These are phyloP conservation scores for Paramecium sexaurelia DNA, from an alignment of 73 alveolate species.

Conservation along the genomic window DNA sequence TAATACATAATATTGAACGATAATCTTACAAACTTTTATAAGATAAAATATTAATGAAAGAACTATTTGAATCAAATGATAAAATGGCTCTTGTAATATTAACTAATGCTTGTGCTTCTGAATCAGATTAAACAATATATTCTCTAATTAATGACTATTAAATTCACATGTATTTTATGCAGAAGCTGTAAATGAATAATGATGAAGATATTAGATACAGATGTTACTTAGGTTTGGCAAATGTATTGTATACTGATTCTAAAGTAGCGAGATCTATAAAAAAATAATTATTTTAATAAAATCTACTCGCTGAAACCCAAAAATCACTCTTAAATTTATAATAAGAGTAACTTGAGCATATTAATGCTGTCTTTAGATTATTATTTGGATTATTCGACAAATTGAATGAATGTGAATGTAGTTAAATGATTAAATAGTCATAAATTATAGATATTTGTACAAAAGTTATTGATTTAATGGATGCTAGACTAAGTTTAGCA, in stretches of 20 bases:
- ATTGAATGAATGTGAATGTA: not conserved
- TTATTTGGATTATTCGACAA: not conserved
- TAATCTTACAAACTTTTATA: not conserved
- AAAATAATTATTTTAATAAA: not conserved
- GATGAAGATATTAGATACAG: not conserved
- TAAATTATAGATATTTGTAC: not conserved
- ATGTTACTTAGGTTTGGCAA: constrained; percentile 4
- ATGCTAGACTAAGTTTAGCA: not conserved
- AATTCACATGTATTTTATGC: not conserved
- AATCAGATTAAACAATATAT: not conserved
- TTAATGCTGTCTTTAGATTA: not conserved
- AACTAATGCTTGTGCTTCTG: not conserved
- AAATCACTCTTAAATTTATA: not conserved
- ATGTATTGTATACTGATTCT: not conserved
- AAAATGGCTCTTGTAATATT: not conserved
- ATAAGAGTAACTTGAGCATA: not conserved
- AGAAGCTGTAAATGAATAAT: not conserved
- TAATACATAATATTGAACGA: not conserved
- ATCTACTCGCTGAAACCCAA: not conserved
- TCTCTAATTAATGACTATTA: not conserved
- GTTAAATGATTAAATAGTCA: not conserved
- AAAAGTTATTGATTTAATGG: not conserved
- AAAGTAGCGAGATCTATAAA: not conserved
- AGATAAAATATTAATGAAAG: not conserved
- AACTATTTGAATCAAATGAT: not conserved